phyloP scores from a whole-genome alignment of 176 grass and related monocot species.

The Cymbopogon citratus region DNA sequence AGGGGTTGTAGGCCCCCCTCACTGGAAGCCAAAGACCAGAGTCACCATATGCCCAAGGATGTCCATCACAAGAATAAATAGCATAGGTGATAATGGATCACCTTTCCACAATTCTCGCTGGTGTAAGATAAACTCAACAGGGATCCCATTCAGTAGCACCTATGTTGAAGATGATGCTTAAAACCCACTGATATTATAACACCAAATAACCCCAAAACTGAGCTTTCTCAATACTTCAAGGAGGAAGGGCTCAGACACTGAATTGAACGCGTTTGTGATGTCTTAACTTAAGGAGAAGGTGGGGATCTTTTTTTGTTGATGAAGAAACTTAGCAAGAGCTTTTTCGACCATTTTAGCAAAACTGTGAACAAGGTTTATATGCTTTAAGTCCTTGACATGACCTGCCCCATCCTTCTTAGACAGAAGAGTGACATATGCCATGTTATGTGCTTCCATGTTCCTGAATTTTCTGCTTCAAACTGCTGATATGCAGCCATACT shows the following conservation, averaged over 20 bases:
- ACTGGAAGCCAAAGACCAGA: background rate
- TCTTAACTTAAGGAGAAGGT: background rate
- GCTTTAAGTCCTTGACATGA: background rate
- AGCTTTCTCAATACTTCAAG: background rate
- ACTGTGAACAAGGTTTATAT: background rate
- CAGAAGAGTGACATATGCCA: background rate
- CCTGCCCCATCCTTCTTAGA: background rate
- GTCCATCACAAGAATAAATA: background rate
- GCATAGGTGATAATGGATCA: background rate
- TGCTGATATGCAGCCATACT: background rate
- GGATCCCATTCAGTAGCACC: background rate
- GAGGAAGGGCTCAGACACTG: background rate
- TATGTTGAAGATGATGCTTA: background rate
- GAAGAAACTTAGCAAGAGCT: background rate
- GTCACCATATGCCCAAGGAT: background rate
- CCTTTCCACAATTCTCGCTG: background rate
- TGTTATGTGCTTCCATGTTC: background rate
- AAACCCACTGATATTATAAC: background rate
- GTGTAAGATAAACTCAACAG: background rate
- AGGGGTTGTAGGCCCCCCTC: background rate
- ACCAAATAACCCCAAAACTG: background rate
- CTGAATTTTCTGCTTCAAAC: background rate
- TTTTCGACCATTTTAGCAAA: background rate
- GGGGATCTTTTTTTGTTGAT: background rate
- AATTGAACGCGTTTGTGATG: background rate